These are phyloP conservation scores for Corymbia citriodora DNA, from an alignment of 441 rosid species.

Conservation along the genomic window DNA sequence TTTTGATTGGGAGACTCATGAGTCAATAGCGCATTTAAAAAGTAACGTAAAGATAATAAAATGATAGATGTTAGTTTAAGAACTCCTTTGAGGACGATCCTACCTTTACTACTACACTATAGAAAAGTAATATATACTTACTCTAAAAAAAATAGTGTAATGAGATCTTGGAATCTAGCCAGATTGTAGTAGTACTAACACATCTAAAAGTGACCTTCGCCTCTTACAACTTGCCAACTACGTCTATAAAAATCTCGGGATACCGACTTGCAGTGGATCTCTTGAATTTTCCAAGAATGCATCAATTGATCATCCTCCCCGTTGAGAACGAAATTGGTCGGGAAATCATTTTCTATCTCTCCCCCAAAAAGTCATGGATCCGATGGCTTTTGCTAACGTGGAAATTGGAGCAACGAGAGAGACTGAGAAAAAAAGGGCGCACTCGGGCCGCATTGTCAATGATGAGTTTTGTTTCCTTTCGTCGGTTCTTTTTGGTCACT, in stretches of 20 bases:
- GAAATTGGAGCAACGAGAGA: background rate
- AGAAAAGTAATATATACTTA: background rate
- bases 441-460: background rate
- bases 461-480: background rate
- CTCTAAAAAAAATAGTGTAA: background rate
- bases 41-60: too few relatives aligned
- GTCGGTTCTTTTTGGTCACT: background rate
- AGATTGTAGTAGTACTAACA: background rate
- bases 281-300: background rate
- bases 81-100: background rate
- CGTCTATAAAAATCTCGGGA: background rate
- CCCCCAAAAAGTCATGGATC: background rate
- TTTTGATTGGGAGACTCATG: rapidly evolving
- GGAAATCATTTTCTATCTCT: background rate
- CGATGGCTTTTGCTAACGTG: background rate
- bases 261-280: background rate
- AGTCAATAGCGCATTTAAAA: background rate
- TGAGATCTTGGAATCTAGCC: background rate
- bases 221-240: background rate
- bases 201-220: background rate
- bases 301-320: background rate
- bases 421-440: background rate
- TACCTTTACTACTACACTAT: background rate
- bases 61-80: background rate
- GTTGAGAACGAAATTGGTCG: background rate